Conservation (phyloP, 176 grass and related monocot genomes). For the Pontederia crassipes region DNA sequence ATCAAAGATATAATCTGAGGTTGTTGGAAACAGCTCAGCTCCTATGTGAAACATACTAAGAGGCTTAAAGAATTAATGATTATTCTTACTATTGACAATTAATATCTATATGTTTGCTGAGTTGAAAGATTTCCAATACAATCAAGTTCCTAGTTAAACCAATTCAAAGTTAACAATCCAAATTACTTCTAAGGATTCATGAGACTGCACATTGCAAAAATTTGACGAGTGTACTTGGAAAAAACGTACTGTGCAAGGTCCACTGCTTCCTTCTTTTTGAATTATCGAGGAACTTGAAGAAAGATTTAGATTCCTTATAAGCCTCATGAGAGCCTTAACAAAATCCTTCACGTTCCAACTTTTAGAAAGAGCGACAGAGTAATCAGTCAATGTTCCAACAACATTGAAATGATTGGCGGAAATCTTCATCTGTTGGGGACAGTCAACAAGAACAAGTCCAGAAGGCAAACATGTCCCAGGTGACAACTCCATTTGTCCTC, state of each 20-base stretch:
- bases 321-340: slow-evolving; percentile 49
- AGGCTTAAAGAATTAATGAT: no score
- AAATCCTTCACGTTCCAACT: slow-evolving; percentile 72
- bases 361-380: slow-evolving; percentile 74
- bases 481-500: slow-evolving; percentile 61
- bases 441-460: slow-evolving; percentile 77
- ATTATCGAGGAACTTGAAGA: slow-evolving; percentile 50
- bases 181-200: no score
- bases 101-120: no score
- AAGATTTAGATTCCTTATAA: slow-evolving; percentile 77
- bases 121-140: no score
- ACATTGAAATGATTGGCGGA: slow-evolving; percentile 37
- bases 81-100: no score
- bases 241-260: slow-evolving; percentile 67
- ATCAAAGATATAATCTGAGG: no score
- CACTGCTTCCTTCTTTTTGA: slow-evolving; percentile 77
- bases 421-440: slow-evolving; percentile 75
- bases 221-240: slow-evolving; percentile 5
- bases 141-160: no score
- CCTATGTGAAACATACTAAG: no score
- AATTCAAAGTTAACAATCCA: no score
- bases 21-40: no score
- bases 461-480: slow-evolving; percentile 55
- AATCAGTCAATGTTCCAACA: slow-evolving; percentile 62
- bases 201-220: slow-evolving; percentile 8